Evolutionary conservation across 345 rosid species (phyloP).

Genomic region (Turritis glabra): DNA sequence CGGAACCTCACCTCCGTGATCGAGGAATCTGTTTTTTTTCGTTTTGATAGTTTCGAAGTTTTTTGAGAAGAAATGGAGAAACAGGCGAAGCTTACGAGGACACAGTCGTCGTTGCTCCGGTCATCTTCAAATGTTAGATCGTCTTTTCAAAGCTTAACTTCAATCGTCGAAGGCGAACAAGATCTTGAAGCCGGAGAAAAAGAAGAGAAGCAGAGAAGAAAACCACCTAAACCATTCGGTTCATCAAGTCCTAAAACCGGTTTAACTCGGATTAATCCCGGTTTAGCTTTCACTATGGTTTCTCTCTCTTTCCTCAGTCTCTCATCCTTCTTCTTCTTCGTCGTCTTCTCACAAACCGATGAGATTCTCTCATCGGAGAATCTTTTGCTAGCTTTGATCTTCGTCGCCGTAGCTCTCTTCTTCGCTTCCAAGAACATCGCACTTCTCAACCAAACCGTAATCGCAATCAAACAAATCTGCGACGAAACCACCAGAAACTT

Average conservation of each 20-base stretch:
- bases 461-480: slow-evolving; percentile 48
- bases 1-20: slow-evolving; percentile 42
- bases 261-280: slow-evolving; percentile 54
- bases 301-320: slow-evolving; percentile 51
- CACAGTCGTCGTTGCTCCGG: slow-evolving; percentile 82
- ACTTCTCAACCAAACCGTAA: slow-evolving; percentile 49
- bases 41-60: not conserved
- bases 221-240: slow-evolving; percentile 45
- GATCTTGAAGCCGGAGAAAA: slow-evolving; percentile 42
- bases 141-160: slow-evolving; percentile 70
- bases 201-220: slow-evolving; percentile 47
- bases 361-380: slow-evolving; percentile 78
- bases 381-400: slow-evolving; percentile 64
- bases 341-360: slow-evolving; percentile 57
- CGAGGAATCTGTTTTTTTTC: not conserved
- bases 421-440: slow-evolving; percentile 72
- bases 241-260: slow-evolving; percentile 51
- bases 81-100: slow-evolving; percentile 72
- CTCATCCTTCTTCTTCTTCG: slow-evolving; percentile 56
- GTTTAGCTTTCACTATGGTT: slow-evolving; percentile 57
- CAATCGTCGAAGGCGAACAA: slow-evolving; percentile 55
- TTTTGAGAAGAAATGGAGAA: slow-evolving; percentile 51
- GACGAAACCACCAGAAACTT: slow-evolving; percentile 47
- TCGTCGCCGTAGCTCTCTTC: slow-evolving; percentile 79
- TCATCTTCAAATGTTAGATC: slow-evolving; percentile 81